These are phyloP conservation scores for Hygrophoropsis aurantiaca DNA, from an alignment of 768 basidiomycete genomes.

Conservation along the genomic window DNA sequence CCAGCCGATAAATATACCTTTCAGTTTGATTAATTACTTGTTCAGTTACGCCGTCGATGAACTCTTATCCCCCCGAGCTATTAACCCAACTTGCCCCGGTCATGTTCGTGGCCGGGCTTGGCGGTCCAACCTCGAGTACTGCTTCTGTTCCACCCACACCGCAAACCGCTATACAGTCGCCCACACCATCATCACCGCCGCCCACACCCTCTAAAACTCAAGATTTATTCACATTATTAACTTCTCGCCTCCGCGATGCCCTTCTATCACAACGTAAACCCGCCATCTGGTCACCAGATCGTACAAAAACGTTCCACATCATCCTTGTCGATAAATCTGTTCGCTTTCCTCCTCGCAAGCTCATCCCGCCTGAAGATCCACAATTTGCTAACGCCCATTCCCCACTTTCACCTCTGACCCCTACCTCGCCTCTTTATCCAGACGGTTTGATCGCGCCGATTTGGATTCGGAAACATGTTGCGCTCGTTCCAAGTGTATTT, in stretches of 20 bases:
- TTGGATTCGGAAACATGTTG: slow-evolving; percentile 96
- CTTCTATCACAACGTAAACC: slow-evolving; percentile 63
- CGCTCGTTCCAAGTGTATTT: slow-evolving; percentile 89
- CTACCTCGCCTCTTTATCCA: slow-evolving; percentile 86
- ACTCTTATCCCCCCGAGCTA: slow-evolving; percentile 89
- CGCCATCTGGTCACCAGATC: slow-evolving; percentile 73
- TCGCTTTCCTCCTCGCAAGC: slow-evolving; percentile 86
- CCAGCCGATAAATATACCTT: slow-evolving; percentile 3
- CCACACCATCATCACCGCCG: slow-evolving; percentile 22
- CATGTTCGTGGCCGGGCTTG: slow-evolving; percentile 92
- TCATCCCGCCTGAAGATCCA: slow-evolving; percentile 56
- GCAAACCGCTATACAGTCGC: slow-evolving; percentile 14
- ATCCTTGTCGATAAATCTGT: slow-evolving; percentile 81
- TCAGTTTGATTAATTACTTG: neutral
- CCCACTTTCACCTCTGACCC: slow-evolving; percentile 89
- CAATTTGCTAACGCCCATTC: slow-evolving; percentile 69
- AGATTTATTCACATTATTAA: slow-evolving; percentile 64
- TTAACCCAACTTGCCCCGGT: slow-evolving; percentile 87
- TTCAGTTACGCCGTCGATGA: slow-evolving; percentile 51
- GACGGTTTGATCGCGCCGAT: slow-evolving; percentile 97
- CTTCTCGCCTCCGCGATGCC: slow-evolving; percentile 63
- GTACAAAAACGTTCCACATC: slow-evolving; percentile 74
- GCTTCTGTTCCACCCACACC: slow-evolving; percentile 17
- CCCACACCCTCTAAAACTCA: slow-evolving; percentile 34
- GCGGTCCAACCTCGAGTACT: slow-evolving; percentile 21